Evolutionary conservation across 2,329 filamentous ascomycete genomes (phyloP), one percentile per base, ranked within the genome.

Genomic region (Tolypocladium cylindrosporum): DNA sequence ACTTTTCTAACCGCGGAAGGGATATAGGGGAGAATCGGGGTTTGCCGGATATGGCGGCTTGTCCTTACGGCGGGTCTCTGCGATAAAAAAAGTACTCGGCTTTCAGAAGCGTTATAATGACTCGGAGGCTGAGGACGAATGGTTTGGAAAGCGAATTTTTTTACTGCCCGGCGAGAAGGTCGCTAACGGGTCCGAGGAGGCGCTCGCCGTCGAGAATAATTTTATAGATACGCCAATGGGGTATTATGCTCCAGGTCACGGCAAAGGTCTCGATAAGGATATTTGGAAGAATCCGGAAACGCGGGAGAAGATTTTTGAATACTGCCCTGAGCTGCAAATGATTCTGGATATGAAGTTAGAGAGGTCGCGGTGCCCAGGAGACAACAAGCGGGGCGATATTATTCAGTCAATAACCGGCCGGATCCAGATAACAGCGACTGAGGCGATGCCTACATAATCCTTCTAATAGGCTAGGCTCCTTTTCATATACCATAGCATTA

Each of bases 261-360:
- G 79, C 45, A 64, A 59, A 3, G 61, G 68, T 21, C 67, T 82
- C 3, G 65, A 72, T 19, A 72, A 74, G 21, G 69, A 65, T 2
- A 74, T 82, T 16, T 83, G 80, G 80, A 73, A 73, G 58, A 68
- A 77, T 55, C 68, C 67, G 2, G 64, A 63, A 1, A 70, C 74
- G 59, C 71, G 80, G 39, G 73, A 76, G 61, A 67, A 73, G 57
- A 80, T 82, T 24, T 78, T 81, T 61, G 71, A 77, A 21, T 84
- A 83, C 68, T 83, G 81, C 60, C 81, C 81, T 1, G 81, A 84
- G 66, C 66, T 84, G 21, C 75, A 72, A 61, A 71, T 83, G 65
- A 78, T 82, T 59, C 74, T 83, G 72, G 75, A 79, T 48, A 83
- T 84, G 81, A 81, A 81, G 67, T 67, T 81, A 10, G 76, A 79